Evolutionary conservation across 257 asterid species (phyloP).

Genomic region (Datura wrightii): DNA sequence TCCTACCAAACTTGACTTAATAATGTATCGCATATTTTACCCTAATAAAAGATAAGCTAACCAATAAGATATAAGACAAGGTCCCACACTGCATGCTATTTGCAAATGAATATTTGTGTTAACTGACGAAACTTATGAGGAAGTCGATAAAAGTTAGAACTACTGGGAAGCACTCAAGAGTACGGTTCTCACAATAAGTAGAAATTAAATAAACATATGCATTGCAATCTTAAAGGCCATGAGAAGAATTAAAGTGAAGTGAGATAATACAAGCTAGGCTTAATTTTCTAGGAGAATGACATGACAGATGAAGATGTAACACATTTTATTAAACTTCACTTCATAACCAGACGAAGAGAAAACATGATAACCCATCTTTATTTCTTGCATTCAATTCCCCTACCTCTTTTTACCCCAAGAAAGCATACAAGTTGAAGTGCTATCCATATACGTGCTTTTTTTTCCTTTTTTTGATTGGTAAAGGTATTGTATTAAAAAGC

Average conservation of each 20-base stretch:
- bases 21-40: constrained; percentile 5
- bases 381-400: not conserved
- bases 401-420: not conserved
- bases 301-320: not conserved
- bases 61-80: not conserved
- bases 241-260: not conserved
- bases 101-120: not conserved
- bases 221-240: not conserved
- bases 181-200: not conserved
- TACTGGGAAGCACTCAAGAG: not conserved
- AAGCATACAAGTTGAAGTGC: not conserved
- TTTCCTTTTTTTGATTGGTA: too few relatives aligned
- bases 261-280: not conserved
- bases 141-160: not conserved
- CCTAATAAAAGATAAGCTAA: not conserved
- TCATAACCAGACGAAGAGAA: not conserved
- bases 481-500: too few relatives aligned
- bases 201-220: not conserved
- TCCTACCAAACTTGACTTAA: not conserved
- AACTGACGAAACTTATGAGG: not conserved
- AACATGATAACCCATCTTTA: not conserved
- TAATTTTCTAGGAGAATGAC: not conserved
- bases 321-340: not conserved
- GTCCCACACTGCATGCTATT: constrained; percentile 3
- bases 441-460: not conserved